These are phyloP conservation scores for Skeletonema costatum DNA, from an alignment of 108 stramenopile genomes.

Conservation along the genomic window DNA sequence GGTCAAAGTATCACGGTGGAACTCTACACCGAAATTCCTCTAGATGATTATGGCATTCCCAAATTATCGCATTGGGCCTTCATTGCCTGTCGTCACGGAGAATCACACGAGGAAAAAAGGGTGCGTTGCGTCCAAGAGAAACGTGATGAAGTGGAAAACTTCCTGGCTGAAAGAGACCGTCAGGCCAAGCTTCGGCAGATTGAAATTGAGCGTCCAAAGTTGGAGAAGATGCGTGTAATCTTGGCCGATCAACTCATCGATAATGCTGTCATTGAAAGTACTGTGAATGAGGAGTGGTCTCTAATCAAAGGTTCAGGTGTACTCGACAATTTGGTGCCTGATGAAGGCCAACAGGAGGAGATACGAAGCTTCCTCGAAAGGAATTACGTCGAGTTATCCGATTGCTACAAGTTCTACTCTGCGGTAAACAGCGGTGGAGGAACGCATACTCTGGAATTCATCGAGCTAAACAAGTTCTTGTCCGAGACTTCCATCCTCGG, in stretches of 20 bases:
- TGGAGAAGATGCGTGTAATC: not conserved
- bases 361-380: conserved; percentile 10
- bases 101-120: conserved; percentile 3
- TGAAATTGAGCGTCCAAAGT: conserved; percentile 13
- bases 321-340: conserved; percentile 20
- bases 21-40: conserved; percentile 2
- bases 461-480: conserved; percentile 32
- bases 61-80: conserved; percentile 22
- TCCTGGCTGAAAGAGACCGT: conserved; percentile 5
- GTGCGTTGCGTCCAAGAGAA: conserved; percentile 21
- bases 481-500: conserved; percentile 25
- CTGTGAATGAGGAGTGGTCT: conserved; percentile 17
- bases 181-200: not conserved
- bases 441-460: conserved; percentile 29
- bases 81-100: conserved; percentile 18
- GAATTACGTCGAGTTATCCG: conserved; percentile 18
- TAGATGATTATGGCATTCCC: conserved; percentile 22
- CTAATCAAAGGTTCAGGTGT: conserved; percentile 13
- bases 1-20: conserved; percentile 27
- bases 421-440: conserved; percentile 29
- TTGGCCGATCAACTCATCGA: conserved; percentile 18
- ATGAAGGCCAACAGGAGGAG: conserved; percentile 9
- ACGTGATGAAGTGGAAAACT: not conserved
- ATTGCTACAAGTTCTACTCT: conserved; percentile 22
- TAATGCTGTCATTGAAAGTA: not conserved